phyloP scores from a whole-genome alignment of 2,329 filamentous ascomycete genomes.

The Xylaria sp. region DNA sequence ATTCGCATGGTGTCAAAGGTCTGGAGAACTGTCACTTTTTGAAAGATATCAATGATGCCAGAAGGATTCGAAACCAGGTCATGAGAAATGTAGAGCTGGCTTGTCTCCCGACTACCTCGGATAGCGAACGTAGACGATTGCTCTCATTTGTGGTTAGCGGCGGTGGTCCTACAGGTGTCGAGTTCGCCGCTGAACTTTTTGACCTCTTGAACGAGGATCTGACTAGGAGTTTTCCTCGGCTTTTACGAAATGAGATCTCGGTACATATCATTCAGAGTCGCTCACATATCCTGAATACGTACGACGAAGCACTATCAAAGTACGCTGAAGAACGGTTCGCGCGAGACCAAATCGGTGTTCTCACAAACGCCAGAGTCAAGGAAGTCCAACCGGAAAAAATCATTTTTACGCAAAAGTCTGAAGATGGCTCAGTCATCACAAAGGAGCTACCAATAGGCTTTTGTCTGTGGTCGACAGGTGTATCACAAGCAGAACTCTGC shows the following conservation, averaged over 20 bases:
- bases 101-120: conserved; percentile 89
- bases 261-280: conserved; percentile 97
- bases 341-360: conserved; percentile 88
- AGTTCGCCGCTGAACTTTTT: conserved; percentile 96
- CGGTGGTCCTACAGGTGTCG: conserved; percentile 94
- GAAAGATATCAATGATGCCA: conserved; percentile 93
- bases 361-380: conserved; percentile 92
- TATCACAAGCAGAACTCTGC: conserved; percentile 84
- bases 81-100: conserved; percentile 90
- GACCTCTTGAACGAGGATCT: conserved; percentile 97
- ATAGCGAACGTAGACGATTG: conserved; percentile 86
- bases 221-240: conserved; percentile 81
- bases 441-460: conserved; percentile 97
- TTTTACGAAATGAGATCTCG: conserved; percentile 96
- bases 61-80: conserved; percentile 86
- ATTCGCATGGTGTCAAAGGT: conserved; percentile 94
- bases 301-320: conserved; percentile 91
- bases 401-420: conserved; percentile 83
- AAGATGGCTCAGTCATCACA: conserved; percentile 77
- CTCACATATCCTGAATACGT: conserved; percentile 96
- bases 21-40: conserved; percentile 94
- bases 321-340: conserved; percentile 93
- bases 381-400: conserved; percentile 88
- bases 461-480: conserved; percentile 97
- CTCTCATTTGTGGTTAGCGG: conserved; percentile 97